phyloP scores from a whole-genome alignment of 2,329 filamentous ascomycete species.

The Colletotrichum chlorophyti region DNA sequence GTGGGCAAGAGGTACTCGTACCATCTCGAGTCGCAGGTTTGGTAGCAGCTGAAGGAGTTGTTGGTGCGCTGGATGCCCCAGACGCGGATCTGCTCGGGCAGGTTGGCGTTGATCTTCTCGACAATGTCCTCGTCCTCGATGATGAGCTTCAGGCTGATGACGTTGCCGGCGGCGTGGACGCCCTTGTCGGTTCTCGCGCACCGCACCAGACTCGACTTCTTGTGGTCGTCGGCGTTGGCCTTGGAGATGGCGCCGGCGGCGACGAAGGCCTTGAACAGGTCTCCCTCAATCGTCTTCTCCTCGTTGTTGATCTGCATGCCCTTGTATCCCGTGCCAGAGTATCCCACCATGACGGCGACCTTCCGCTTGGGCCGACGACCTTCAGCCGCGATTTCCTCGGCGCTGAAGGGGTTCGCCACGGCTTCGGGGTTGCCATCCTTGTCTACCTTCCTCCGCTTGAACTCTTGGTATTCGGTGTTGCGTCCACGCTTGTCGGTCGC shows the following conservation, averaged over 20 bases:
- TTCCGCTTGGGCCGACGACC: constrained; percentile 92
- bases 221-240: constrained; percentile 94
- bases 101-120: constrained; percentile 85
- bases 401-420: constrained; percentile 57
- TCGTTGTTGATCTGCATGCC: constrained; percentile 89
- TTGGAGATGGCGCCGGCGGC: constrained; percentile 93
- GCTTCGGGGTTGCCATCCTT: constrained; percentile 40
- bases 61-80: constrained; percentile 94
- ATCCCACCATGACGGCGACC: constrained; percentile 93
- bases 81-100: constrained; percentile 88
- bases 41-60: constrained; percentile 93
- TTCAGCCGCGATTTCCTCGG: constrained; percentile 88
- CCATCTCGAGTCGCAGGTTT: constrained; percentile 91
- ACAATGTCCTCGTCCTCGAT: constrained; percentile 90
- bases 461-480: constrained; percentile 47
- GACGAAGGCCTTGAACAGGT: constrained; percentile 92
- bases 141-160: constrained; percentile 94
- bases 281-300: constrained; percentile 94
- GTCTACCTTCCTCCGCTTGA: constrained; percentile 49
- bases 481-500: constrained; percentile 47
- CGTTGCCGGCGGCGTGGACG: constrained; percentile 93
- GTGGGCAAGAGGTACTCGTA: constrained; percentile 98
- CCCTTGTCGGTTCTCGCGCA: constrained; percentile 98
- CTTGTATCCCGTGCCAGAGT: constrained; percentile 95
- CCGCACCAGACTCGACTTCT: constrained; percentile 92